These are phyloP conservation scores for Hsuehochloa calcarea DNA, from an alignment of 176 grass and related monocot species.

Conservation along the genomic window DNA sequence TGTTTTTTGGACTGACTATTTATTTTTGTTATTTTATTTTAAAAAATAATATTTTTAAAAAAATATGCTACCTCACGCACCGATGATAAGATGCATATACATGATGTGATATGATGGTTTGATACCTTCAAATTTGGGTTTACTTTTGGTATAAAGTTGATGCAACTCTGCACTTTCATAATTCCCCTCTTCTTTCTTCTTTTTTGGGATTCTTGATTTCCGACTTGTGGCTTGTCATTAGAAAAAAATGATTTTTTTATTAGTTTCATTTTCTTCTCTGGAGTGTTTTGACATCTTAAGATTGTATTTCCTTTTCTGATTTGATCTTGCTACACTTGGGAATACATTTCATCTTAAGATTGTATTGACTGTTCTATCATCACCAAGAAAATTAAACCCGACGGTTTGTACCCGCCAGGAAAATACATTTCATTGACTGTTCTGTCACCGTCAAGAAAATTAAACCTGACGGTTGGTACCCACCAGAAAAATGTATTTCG, in stretches of 20 bases:
- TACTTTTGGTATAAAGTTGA: constrained; percentile 29
- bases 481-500: no score
- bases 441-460: no score
- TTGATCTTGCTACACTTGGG: background rate
- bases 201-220: constrained; percentile 8
- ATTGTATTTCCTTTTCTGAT: background rate
- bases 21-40: no score
- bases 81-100: background rate
- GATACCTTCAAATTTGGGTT: constrained; percentile 24
- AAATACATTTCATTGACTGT: no score
- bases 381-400: no score
- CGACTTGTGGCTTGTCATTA: background rate
- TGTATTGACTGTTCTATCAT: no score
- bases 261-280: background rate
- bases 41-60: no score
- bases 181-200: background rate
- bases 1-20: no score
- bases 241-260: background rate
- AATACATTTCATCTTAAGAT: no score
- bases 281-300: background rate
- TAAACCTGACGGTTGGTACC: no score
- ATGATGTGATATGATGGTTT: constrained; percentile 20
- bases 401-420: no score
- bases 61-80: no score
- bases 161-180: constrained; percentile 3